phyloP scores from a whole-genome alignment of 2,329 filamentous ascomycete genomes.

The Cladosporium sp. region DNA sequence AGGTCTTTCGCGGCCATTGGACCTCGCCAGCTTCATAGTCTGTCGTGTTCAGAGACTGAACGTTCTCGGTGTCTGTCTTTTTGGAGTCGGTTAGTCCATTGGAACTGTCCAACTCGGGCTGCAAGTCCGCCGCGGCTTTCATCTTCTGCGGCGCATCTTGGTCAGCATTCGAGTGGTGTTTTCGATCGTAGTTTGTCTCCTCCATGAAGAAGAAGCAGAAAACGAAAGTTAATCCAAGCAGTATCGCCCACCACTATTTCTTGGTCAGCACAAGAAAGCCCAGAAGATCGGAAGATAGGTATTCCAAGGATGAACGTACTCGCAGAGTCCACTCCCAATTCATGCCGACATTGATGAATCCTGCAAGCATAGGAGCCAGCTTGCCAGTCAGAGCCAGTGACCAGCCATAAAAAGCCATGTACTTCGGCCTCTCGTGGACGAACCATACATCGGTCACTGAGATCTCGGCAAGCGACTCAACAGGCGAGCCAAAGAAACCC shows the following conservation, averaged over 20 bases:
- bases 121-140: background rate
- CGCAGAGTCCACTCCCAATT: conserved; percentile 49
- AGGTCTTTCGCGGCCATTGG: conserved; percentile 37
- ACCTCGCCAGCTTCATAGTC: conserved; percentile 28
- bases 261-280: background rate
- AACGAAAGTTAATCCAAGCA: conserved; percentile 34
- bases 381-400: conserved; percentile 21
- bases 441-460: conserved; percentile 28
- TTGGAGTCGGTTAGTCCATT: background rate
- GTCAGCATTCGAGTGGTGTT: conserved; percentile 18
- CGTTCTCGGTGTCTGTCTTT: conserved; percentile 32
- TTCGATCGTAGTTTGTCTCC: conserved; percentile 51
- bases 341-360: conserved; percentile 46
- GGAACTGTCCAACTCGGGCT: background rate
- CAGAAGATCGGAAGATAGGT: background rate
- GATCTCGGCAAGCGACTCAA: conserved; percentile 45
- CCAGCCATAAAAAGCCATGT: conserved; percentile 27
- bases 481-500: conserved; percentile 46
- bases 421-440: conserved; percentile 28
- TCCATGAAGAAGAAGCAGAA: conserved; percentile 58
- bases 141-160: background rate
- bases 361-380: conserved; percentile 42
- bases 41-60: conserved; percentile 27
- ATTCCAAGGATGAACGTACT: conserved; percentile 30
- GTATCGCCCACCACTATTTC: conserved; percentile 47